Evolutionary conservation across 2,329 filamentous ascomycete genomes (phyloP).

Genomic region (Parasarocladium wereldwijsianum): DNA sequence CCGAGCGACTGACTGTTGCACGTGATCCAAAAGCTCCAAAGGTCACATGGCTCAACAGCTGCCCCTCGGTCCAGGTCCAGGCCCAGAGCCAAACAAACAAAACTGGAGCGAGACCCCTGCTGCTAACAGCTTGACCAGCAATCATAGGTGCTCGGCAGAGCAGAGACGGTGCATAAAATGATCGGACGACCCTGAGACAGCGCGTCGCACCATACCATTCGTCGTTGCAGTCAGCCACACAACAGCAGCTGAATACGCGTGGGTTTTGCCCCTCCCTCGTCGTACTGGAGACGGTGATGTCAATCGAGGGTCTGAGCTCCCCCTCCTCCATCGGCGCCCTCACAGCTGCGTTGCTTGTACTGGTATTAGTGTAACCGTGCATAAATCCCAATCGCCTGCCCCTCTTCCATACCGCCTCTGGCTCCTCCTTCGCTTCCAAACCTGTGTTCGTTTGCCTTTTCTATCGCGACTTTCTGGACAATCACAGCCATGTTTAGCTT

Average conservation of each 20-base stretch:
- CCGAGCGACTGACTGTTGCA: no score
- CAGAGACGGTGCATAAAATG: not conserved
- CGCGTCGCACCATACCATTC: slow-evolving; percentile 3
- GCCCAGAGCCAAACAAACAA: no score
- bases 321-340: slow-evolving; percentile 1
- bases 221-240: not conserved
- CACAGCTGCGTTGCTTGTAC: no score
- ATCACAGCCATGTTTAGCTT: slow-evolving; percentile 29
- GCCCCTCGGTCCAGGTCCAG: no score
- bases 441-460: not conserved
- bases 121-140: no score
- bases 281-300: not conserved
- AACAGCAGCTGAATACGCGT: slow-evolving; percentile 1
- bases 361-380: no score
- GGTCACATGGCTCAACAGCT: no score
- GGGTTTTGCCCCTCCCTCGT: slow-evolving; percentile 1
- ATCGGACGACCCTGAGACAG: slow-evolving; percentile 2
- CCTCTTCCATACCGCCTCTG: not conserved
- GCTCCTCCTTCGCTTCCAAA: slow-evolving; percentile 2
- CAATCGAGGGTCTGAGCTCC: not conserved
- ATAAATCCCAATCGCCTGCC: no score
- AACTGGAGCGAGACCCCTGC: no score
- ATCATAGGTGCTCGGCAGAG: not conserved
- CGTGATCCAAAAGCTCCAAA: no score
- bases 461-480: not conserved